phyloP scores from a whole-genome alignment of 345 rosid species.

The Erucastrum elatum region DNA sequence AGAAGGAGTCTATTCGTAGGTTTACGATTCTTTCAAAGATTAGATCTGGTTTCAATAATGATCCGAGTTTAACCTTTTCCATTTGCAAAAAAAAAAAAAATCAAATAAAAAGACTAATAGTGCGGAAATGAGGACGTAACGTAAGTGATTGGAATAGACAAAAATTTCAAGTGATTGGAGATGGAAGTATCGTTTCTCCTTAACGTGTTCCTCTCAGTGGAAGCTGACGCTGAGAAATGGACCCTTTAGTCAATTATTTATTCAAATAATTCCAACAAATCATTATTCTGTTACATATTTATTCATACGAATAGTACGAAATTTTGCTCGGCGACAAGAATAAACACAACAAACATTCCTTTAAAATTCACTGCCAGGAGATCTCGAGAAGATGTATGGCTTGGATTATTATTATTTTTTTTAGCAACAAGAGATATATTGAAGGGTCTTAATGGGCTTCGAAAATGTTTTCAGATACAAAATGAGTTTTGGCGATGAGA shows the following conservation, averaged over 20 bases:
- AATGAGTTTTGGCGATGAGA: too few species aligned
- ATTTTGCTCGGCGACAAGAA: slow-evolving; percentile 27
- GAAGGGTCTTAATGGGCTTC: too few species aligned
- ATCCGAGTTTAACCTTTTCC: too few species aligned
- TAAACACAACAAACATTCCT: slow-evolving; percentile 34
- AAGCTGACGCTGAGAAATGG: slow-evolving; percentile 43
- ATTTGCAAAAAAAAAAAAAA: background rate
- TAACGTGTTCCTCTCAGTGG: slow-evolving; percentile 56
- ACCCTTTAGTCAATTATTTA: slow-evolving; percentile 31
- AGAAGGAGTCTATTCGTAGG: too few species aligned
- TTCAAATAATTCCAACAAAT: slow-evolving; percentile 25
- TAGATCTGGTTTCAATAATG: too few species aligned
- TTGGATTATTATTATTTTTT: background rate
- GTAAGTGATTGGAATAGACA: slow-evolving; percentile 29
- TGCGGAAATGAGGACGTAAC: slow-evolving; percentile 32
- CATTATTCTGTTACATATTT: slow-evolving; percentile 15
- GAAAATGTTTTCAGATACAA: too few species aligned
- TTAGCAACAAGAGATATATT: too few species aligned
- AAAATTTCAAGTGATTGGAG: slow-evolving; percentile 31
- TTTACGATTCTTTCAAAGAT: too few species aligned
- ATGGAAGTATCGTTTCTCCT: slow-evolving; percentile 46
- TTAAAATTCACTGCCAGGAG: slow-evolving; percentile 2
- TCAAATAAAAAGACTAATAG: slow-evolving; percentile 11
- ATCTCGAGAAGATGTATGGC: slow-evolving; percentile 10
- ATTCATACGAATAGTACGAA: slow-evolving; percentile 27